Evolutionary conservation across 2,329 filamentous ascomycete species (phyloP).

Genomic region (Sphaceloma murrayae): DNA sequence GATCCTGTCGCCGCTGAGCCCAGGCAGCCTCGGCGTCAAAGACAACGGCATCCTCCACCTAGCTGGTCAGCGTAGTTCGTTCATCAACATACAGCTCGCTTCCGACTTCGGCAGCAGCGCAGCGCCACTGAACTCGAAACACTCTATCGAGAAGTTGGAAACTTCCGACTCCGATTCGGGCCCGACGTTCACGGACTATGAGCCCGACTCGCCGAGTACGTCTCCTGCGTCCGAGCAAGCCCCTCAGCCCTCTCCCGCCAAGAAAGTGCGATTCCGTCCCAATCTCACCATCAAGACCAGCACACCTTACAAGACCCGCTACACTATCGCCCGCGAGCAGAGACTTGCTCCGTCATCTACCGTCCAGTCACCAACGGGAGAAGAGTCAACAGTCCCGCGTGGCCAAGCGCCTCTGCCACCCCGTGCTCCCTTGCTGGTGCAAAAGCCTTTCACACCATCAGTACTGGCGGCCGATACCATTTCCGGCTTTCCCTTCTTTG

Average conservation of each 20-base stretch:
- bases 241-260: background rate
- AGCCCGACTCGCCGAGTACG: slow-evolving; percentile 1
- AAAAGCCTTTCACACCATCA: background rate
- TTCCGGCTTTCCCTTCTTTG: background rate
- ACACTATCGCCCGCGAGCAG: slow-evolving; percentile 9
- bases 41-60: slow-evolving; percentile 4
- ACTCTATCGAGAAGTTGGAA: slow-evolving; percentile 4
- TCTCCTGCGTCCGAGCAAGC: background rate
- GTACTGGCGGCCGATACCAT: background rate
- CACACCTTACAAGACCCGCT: slow-evolving; percentile 5
- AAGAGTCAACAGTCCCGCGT: background rate
- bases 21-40: background rate
- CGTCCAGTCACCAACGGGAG: background rate
- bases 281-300: slow-evolving; percentile 12
- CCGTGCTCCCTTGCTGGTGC: background rate
- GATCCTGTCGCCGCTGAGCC: background rate
- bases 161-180: background rate
- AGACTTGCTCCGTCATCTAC: background rate
- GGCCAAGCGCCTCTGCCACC: background rate
- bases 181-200: slow-evolving; percentile 8
- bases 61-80: background rate
- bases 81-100: background rate
- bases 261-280: slow-evolving; percentile 5
- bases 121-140: slow-evolving; percentile 4
- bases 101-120: slow-evolving; percentile 6